Conservation (phyloP, 2,329 filamentous ascomycete genomes). For the Nigrograna mackinnonii region DNA sequence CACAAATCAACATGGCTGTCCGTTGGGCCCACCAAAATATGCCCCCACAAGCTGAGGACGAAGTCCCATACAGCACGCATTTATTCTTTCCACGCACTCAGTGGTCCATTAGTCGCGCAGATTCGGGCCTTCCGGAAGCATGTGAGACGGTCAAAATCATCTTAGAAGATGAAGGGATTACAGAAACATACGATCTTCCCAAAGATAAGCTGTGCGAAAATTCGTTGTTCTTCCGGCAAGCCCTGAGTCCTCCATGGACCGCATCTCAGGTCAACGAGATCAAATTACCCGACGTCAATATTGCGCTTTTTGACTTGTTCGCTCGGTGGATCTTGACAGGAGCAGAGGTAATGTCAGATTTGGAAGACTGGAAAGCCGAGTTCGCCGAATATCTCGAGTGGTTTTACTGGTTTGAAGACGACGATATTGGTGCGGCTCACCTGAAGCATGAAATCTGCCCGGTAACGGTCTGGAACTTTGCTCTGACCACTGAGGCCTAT, state of each 20-base stretch:
- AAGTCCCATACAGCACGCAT: too few species aligned
- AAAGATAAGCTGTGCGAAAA: background rate
- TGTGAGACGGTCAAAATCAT: too few species aligned
- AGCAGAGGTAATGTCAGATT: slow-evolving; percentile 3
- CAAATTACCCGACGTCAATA: background rate
- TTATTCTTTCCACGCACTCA: too few species aligned
- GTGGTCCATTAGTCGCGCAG: too few species aligned
- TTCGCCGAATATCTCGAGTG: slow-evolving; percentile 6
- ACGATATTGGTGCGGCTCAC: background rate
- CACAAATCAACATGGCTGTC: too few species aligned
- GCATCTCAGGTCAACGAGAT: background rate
- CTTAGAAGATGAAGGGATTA: too few species aligned
- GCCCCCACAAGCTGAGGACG: too few species aligned
- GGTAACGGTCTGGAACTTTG: slow-evolving; percentile 8
- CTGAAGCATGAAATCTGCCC: slow-evolving; percentile 2
- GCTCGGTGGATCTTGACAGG: slow-evolving; percentile 5
- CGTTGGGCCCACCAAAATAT: too few species aligned
- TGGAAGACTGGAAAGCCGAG: slow-evolving; percentile 5
- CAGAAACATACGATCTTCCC: too few species aligned
- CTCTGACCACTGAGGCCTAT: slow-evolving; percentile 5
- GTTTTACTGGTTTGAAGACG: background rate
- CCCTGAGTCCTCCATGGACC: slow-evolving; percentile 5
- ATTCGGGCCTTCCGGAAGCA: too few species aligned
- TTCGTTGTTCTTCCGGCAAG: slow-evolving; percentile 5
- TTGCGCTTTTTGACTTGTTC: slow-evolving; percentile 5